Evolutionary conservation across 768 basidiomycete species (phyloP), one percentile per base, ranked within the genome.

Genomic region (Ephemerocybe angulata): DNA sequence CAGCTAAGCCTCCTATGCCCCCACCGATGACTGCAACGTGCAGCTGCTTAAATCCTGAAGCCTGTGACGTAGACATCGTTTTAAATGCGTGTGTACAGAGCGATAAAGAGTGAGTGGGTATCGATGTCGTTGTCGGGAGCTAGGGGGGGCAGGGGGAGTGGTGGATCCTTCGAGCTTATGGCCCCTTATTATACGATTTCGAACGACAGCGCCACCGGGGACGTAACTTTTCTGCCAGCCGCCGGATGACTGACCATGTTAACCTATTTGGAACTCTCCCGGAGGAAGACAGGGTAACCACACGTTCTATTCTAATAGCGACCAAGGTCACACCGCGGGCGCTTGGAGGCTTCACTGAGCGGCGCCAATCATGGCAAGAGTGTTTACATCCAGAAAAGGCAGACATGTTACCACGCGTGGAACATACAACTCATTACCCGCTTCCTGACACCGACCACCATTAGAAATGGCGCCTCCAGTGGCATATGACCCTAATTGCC

Each of bases 401-500:
- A 49, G 48, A n/a, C 31, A 19, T 4, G 33, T 46, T 22, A 21
- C 43, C 25, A 28, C 7, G 25, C 43, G 21, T 22, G 43, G 25
- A 22, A 3, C 25, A 8, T 24, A 21, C 13, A 19, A 27, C 28
- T 33, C n/a, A 21, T 50, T 31, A 10, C n/a, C n/a, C 24, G 5
- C 8, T 29, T 29, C 30, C 30, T 21, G 21, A 48, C 46, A 15
- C 30, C 24, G 24, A 48, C 11, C 46, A 17, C 33, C 33, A 35
- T 35, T 35, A 8, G 8, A 35, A 28, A 56, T 56, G 55, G 11
- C 33, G 17, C 15, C 54, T 3, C 56, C 60, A 37, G 49, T 52
- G 48, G 24, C 46, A 31, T 77, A 77, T 58, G 74, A 78, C 58
- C 71, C 74, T 17, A 67, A 60, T 38, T 71, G 75, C n/a, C 60